Conservation (phyloP, 306 rosid genomes). For the Cicer bijugum region DNA sequence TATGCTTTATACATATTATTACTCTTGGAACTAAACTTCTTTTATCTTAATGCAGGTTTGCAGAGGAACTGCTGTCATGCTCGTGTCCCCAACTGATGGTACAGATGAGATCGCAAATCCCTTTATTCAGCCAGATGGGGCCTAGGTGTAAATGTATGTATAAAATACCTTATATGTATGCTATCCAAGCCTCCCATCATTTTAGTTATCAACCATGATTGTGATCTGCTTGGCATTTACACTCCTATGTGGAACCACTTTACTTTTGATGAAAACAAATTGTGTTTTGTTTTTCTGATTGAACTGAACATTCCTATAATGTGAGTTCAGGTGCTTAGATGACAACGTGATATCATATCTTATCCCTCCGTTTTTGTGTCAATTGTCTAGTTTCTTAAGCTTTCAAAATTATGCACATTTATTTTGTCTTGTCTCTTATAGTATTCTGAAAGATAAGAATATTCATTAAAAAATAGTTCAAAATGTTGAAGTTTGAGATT, state of each 20-base stretch:
- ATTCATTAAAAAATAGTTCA: too few species aligned
- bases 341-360: neutral
- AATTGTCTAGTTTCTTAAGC: neutral
- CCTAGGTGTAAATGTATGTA: slow-evolving; percentile 44
- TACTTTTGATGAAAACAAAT: slow-evolving; percentile 2
- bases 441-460: neutral
- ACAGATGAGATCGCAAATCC: slow-evolving; percentile 99
- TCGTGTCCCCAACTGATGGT: slow-evolving; percentile 96
- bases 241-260: neutral
- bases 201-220: slow-evolving; percentile 35
- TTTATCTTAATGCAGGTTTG: slow-evolving; percentile 70
- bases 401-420: neutral
- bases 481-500: too few species aligned
- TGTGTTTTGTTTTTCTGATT: slow-evolving; percentile 18
- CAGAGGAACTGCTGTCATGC: slow-evolving; percentile 99
- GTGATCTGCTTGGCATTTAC: slow-evolving; percentile 25
- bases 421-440: neutral
- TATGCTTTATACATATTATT: neutral
- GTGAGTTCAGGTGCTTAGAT: neutral
- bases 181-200: slow-evolving; percentile 9
- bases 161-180: slow-evolving; percentile 15
- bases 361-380: neutral
- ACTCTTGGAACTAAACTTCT: slow-evolving; percentile 1
- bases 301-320: slow-evolving; percentile 15
- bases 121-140: slow-evolving; percentile 87